Evolutionary conservation across 2,329 filamentous ascomycete genomes (phyloP).

Genomic region (Ophiosphaerella herpotricha): DNA sequence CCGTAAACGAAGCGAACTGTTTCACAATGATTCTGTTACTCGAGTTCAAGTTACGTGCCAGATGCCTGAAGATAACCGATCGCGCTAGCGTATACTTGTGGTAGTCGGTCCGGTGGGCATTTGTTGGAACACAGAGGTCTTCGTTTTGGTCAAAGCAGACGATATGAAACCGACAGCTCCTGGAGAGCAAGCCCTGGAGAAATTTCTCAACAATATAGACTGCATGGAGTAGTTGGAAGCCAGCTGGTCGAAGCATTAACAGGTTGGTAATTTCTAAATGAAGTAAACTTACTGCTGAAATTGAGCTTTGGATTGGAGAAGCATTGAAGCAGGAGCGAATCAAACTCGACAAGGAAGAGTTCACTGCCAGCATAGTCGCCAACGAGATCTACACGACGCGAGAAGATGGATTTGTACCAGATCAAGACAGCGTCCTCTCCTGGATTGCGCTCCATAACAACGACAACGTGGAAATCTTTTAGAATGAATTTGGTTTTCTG

Average conservation of each 20-base stretch:
- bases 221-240: slow-evolving; percentile 74
- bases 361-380: slow-evolving; percentile 78
- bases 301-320: slow-evolving; percentile 66
- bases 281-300: slow-evolving; percentile 49
- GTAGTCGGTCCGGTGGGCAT: slow-evolving; percentile 35
- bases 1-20: slow-evolving; percentile 55
- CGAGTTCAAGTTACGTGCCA: slow-evolving; percentile 37
- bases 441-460: slow-evolving; percentile 1
- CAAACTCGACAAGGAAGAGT: slow-evolving; percentile 73
- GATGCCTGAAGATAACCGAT: slow-evolving; percentile 60
- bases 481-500: too few species aligned
- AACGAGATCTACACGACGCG: slow-evolving; percentile 57
- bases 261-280: background rate
- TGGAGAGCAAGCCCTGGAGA: slow-evolving; percentile 62
- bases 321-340: slow-evolving; percentile 68
- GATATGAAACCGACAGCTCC: slow-evolving; percentile 73
- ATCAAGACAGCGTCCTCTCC: slow-evolving; percentile 4
- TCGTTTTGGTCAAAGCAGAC: slow-evolving; percentile 67
- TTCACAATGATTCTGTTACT: slow-evolving; percentile 51
- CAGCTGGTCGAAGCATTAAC: slow-evolving; percentile 36
- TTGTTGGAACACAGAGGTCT: slow-evolving; percentile 60
- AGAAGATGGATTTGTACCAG: background rate
- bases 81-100: slow-evolving; percentile 66
- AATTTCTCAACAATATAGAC: slow-evolving; percentile 71
- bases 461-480: background rate